A percentile compares a stretch with the other conserved stretches of the same genome.
Evolutionary conservation across 257 asterid species (phyloP).

Genomic region (Scutellaria barbata): DNA sequence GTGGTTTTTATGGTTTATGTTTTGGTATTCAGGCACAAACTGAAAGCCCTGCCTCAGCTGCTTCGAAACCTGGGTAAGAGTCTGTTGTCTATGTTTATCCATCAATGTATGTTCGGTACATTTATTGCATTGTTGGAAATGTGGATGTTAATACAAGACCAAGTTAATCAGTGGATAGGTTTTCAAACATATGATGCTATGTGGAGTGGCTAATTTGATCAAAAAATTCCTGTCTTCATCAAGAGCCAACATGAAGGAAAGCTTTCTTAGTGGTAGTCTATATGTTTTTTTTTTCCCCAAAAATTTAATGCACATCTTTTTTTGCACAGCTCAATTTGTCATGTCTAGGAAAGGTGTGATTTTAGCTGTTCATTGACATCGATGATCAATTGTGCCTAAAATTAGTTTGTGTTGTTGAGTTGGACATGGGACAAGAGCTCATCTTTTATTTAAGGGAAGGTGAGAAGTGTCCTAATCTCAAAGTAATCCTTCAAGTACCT

Average conservation of each 20-base stretch:
- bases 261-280: no score
- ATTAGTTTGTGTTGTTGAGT: not conserved
- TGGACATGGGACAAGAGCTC: not conserved
- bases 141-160: not conserved
- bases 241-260: not conserved
- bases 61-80: constrained; percentile 65
- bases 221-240: constrained; percentile 2
- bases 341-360: not conserved
- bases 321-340: not conserved
- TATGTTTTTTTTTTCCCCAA: not conserved
- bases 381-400: not conserved
- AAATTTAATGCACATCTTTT: not conserved
- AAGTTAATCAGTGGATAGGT: not conserved
- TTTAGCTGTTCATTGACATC: not conserved
- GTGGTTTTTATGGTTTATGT: not conserved
- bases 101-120: not conserved
- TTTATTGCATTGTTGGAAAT: not conserved
- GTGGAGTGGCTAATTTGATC: constrained; percentile 12
- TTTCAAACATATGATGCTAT: not conserved
- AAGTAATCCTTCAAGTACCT: not conserved
- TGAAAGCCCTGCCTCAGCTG: constrained; percentile 52
- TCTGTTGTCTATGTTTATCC: constrained; percentile 21
- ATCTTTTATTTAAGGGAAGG: not conserved
- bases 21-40: constrained; percentile 51
- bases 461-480: not conserved